Base-by-base conservation (phyloP, 257 asterid genomes). In the Solanum pimpinellifolium region DNA sequence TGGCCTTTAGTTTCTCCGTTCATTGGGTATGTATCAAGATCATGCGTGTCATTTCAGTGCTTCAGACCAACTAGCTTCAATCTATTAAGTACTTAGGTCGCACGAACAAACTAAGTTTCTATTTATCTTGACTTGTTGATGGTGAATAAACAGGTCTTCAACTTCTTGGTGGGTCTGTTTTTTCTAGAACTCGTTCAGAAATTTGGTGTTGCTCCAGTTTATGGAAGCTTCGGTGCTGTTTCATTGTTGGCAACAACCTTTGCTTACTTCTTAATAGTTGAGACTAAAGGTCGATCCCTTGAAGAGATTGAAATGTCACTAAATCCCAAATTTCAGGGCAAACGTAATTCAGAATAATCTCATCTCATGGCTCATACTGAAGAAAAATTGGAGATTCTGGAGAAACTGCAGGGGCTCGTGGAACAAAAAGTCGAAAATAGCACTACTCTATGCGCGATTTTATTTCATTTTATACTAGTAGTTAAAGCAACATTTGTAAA, bases 221-320 rank as follows among this genome's bases (percentile, higher is more conserved):
- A 96, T 69, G 89, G 93, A 3, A 89, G 97, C 42, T 96, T 95
- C 27, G 95, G 95, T 27, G 90, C 90, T 3, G 85, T 95, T 81
- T 96, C 98, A 18, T 89, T 94, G 92, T 84, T 94, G 74, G 98
- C 97, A 25, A 96, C 98, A 84, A 88, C 92, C 59, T 96, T 95
- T 88, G 91, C 95, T 11, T 94, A 88, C 90, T 88, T 84, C 68
- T 95, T 92, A 42, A 90, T 92, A 6, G 93, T 94, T 12, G 99
- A 96, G 89, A 96, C 99, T 11, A 94, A 90, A 90, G 98, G 99
- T 25, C 91, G 94, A 62, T 94, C 98, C 25, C 97, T 95, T 21
- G 99, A 96, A 89, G 99, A 96, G 92, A 96, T 96, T 18, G 98
- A 95, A 93, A 88, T 92, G 89, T 93, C 98, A 16, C 90, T 94